These are phyloP conservation scores for Acer campestre DNA, from an alignment of 345 rosid species.

Conservation along the genomic window DNA sequence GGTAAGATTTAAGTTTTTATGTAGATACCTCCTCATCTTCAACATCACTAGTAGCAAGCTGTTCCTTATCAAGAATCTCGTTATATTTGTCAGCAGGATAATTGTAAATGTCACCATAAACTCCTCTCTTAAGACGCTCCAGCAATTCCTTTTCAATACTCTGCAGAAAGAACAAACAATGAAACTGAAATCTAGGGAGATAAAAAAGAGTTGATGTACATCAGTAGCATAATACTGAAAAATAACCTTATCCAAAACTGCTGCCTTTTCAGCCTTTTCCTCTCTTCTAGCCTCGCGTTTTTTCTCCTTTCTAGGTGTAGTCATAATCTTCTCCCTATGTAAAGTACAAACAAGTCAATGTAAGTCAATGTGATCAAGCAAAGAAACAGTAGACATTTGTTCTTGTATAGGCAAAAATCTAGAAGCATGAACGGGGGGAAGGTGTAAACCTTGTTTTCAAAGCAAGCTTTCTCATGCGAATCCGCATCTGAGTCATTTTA, in stretches of 20 bases:
- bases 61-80: constrained; percentile 53
- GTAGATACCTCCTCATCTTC: constrained; percentile 61
- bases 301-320: constrained; percentile 64
- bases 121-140: constrained; percentile 71
- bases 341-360: constrained; percentile 9
- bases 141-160: constrained; percentile 82
- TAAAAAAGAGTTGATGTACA: background rate
- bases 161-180: constrained; percentile 41
- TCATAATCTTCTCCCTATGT: constrained; percentile 67
- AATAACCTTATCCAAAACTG: constrained; percentile 75
- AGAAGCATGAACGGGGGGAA: background rate
- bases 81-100: constrained; percentile 45
- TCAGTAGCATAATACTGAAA: background rate
- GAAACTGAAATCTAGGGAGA: constrained; percentile 16
- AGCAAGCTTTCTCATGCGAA: constrained; percentile 92
- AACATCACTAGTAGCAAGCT: constrained; percentile 30
- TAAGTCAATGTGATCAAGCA: background rate
- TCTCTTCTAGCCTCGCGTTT: constrained; percentile 82
- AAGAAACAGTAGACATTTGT: background rate
- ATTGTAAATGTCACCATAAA: constrained; percentile 74
- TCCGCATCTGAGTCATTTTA: constrained; percentile 98
- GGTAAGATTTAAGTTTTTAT: background rate
- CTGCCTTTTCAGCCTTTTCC: constrained; percentile 86
- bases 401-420: background rate
- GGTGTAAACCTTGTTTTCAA: constrained; percentile 72